Conservation (phyloP, 1,284 basidiomycete species). For the Ustilago cynodontis region DNA sequence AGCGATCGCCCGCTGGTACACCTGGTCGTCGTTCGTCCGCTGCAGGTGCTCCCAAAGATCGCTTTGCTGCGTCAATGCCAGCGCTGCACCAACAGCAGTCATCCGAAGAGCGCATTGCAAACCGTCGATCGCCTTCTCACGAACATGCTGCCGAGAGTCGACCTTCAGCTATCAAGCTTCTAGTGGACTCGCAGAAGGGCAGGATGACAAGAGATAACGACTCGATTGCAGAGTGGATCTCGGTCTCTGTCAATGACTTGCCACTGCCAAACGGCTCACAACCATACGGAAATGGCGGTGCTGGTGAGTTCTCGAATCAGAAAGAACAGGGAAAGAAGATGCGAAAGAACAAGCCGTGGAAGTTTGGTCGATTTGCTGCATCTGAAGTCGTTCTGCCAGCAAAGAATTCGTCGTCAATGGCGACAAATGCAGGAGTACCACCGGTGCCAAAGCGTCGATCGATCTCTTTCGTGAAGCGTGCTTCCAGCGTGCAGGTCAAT, state of each 20-base stretch:
- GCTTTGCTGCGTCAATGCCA: conserved; percentile 37
- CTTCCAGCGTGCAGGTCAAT: conserved; percentile 29
- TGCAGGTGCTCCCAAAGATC: conserved; percentile 12
- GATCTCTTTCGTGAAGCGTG: conserved; percentile 25
- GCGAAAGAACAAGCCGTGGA: conserved; percentile 42
- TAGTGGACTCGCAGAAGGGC: conserved; percentile 44
- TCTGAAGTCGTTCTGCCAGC: conserved; percentile 37
- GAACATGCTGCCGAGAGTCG: conserved; percentile 9
- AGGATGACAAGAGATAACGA: conserved; percentile 36
- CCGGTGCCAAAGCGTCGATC: conserved; percentile 21
- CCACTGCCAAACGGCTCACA: conserved; percentile 17
- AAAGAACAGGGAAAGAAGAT: conserved; percentile 24
- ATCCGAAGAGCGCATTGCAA: neutral
- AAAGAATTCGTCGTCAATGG: neutral
- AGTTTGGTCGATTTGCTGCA: conserved; percentile 37
- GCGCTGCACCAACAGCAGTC: conserved; percentile 12
- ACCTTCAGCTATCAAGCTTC: conserved; percentile 30
- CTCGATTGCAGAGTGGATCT: conserved; percentile 51
- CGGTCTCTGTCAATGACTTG: conserved; percentile 44
- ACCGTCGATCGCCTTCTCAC: conserved; percentile 6
- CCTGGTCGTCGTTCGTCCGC: conserved; percentile 12
- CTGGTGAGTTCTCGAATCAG: conserved; percentile 43
- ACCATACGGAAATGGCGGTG: conserved; percentile 42
- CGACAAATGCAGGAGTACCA: neutral
- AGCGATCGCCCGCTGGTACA: neutral